These are phyloP conservation scores for Pyricularia sp. DNA, from an alignment of 2,329 filamentous ascomycete species.

Conservation along the genomic window DNA sequence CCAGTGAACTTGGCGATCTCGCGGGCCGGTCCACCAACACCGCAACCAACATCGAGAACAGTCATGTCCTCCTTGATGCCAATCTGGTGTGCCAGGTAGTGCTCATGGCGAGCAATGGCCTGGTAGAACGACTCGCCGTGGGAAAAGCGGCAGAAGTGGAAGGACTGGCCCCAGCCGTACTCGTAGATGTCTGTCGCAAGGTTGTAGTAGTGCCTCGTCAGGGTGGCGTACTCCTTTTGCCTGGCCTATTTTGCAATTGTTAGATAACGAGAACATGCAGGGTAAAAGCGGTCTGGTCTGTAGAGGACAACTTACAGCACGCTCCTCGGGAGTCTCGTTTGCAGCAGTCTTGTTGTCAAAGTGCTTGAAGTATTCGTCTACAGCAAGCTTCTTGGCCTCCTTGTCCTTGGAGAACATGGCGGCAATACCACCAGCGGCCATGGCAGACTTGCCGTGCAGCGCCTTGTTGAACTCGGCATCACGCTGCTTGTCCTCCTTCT, in stretches of 20 bases:
- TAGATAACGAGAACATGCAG: not conserved
- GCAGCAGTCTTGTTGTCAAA: conserved; percentile 67
- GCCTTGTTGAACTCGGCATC: conserved; percentile 89
- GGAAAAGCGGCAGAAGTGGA: conserved; percentile 96
- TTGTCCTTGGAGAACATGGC: conserved; percentile 81
- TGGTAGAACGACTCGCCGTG: conserved; percentile 79
- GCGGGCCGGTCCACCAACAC: conserved; percentile 88
- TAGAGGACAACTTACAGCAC: conserved; percentile 50
- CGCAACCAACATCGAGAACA: conserved; percentile 92
- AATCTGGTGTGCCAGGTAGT: conserved; percentile 90
- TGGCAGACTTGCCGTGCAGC: conserved; percentile 66
- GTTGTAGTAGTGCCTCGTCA: conserved; percentile 98
- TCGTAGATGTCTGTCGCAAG: conserved; percentile 94
- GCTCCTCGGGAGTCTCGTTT: conserved; percentile 73
- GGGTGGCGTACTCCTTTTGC: conserved; percentile 79
- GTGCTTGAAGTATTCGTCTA: conserved; percentile 81
- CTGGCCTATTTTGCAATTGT: conserved; percentile 45
- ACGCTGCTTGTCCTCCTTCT: conserved; percentile 72
- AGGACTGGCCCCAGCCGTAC: conserved; percentile 91
- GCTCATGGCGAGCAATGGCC: conserved; percentile 92
- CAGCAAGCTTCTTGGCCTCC: conserved; percentile 44
- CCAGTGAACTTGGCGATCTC: conserved; percentile 96
- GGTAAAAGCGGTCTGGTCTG: not conserved
- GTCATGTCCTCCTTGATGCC: conserved; percentile 77
- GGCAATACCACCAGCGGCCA: conserved; percentile 62